Percentiles rank a stretch among this genome's conserved stretches.
These are phyloP conservation scores for Botrytis deweyae DNA, from an alignment of 2,329 filamentous ascomycete species.

Conservation along the genomic window DNA sequence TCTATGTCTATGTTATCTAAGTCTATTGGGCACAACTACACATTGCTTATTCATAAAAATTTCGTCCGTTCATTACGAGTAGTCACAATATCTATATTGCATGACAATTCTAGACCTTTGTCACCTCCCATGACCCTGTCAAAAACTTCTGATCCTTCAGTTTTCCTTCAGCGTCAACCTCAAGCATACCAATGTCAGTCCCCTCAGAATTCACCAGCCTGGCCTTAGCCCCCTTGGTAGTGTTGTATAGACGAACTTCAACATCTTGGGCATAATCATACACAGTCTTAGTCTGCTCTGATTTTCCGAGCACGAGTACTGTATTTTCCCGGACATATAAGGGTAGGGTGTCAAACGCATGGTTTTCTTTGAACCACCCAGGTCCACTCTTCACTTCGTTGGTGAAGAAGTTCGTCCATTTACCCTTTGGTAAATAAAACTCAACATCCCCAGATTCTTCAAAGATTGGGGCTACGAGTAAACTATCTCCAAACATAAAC, in stretches of 20 bases:
- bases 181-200: conserved; percentile 43
- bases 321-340: conserved; percentile 46
- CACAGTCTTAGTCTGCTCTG: conserved; percentile 35
- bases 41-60: background rate
- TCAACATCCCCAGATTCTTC: conserved; percentile 54
- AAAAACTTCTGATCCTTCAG: conserved; percentile 44
- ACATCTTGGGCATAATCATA: conserved; percentile 37
- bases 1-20: background rate
- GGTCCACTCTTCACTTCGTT: conserved; percentile 44
- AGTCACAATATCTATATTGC: background rate
- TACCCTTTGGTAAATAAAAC: conserved; percentile 55
- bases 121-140: conserved; percentile 40
- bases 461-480: conserved; percentile 60
- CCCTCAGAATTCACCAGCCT: conserved; percentile 47
- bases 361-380: conserved; percentile 48
- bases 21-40: background rate
- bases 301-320: conserved; percentile 37
- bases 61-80: too few relatives aligned
- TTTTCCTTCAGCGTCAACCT: conserved; percentile 43
- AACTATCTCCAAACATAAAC: conserved; percentile 59
- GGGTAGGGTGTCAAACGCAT: conserved; percentile 48
- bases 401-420: conserved; percentile 52
- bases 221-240: conserved; percentile 44
- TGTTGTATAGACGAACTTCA: conserved; percentile 50
- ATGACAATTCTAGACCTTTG: background rate